Conservation (phyloP, 768 basidiomycete genomes). For the Sarcomyxa edulis region DNA sequence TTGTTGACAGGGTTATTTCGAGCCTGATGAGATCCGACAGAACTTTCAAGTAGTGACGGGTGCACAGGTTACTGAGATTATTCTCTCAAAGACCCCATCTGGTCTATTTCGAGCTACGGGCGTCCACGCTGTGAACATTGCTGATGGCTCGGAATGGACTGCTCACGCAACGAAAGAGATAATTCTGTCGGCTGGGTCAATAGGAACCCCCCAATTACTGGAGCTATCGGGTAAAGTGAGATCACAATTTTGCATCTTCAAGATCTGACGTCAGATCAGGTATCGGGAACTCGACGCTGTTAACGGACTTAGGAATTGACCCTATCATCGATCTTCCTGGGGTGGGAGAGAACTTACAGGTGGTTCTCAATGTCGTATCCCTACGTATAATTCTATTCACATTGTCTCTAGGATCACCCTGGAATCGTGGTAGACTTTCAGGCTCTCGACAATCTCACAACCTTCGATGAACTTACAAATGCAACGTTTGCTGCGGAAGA, state of each 20-base stretch:
- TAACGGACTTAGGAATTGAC: conserved; percentile 18
- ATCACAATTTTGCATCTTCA: too few species aligned
- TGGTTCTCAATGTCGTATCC: too few species aligned
- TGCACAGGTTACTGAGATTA: not conserved
- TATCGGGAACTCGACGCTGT: conserved; percentile 25
- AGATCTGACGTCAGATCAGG: too few species aligned
- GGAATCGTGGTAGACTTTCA: too few species aligned
- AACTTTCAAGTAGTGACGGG: not conserved
- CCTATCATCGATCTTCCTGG: conserved; percentile 21
- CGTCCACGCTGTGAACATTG: conserved; percentile 3
- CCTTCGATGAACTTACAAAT: too few species aligned
- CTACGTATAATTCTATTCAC: too few species aligned
- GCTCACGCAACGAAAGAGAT: conserved; percentile 8
- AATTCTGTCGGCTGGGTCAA: conserved; percentile 7
- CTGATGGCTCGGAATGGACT: not conserved
- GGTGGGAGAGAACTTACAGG: conserved; percentile 27
- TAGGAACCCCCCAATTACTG: conserved; percentile 14
- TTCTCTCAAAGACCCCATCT: conserved; percentile 2
- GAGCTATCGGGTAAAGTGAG: conserved; percentile 16
- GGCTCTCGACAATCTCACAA: too few species aligned
- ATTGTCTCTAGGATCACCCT: too few species aligned
- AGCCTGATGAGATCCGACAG: not conserved
- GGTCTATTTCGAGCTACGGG: conserved; percentile 10
- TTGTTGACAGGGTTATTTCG: too few species aligned
- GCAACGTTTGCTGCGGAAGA: too few species aligned